Base-by-base conservation (phyloP, 1,139 yeast species). In the Geotrichum restrictum region DNA sequence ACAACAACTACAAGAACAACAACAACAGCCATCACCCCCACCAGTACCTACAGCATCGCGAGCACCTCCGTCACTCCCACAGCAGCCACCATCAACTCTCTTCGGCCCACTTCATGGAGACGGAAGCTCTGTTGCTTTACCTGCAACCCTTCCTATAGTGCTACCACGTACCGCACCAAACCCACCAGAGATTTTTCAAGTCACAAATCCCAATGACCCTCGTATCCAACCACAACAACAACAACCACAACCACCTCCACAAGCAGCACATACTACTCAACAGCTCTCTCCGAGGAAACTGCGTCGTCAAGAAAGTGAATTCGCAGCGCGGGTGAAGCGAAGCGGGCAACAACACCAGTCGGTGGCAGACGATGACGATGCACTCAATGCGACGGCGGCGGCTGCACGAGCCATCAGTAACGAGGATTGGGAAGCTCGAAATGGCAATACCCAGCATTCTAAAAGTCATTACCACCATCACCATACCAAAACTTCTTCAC, bases 371-470 rank as follows among this genome's bases (percentile, higher is more conserved):
- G 45, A 41, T 18, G 53, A 50, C 37, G 42, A 13, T 4, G 49
- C 45, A 34, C 18, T 50, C 4, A 14, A 27, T 10, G 49, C 53
- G 1, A 45, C 53, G 7, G 53, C 53, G 6, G 46, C 45, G 6
- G 53, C 38, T 11, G 53, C 53, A 1, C 39, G 41, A 13, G 49
- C 46, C 3, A 45, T 50, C 3, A 27, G 37, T 5, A 47, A 50
- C 34, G 46, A 50, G 11, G 46, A 45, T 21, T 41, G 45, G 45
- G 36, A 24, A 10, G 36, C 8, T 34, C 13, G 37, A 2, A 27
- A n/a, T 31, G n/a, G 13, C 29, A 14, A 21, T 11, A 13, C 33
- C 31, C 34, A 31, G 11, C 6, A 13, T 13, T n/a, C n/a, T n/a
- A n/a, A n/a, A n/a, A n/a, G n/a, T n/a, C n/a, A n/a, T n/a, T n/a